Percentiles rank a stretch among this genome's conserved stretches.
Evolutionary conservation across 768 basidiomycete genomes (phyloP).

Genomic region (Pluteus cervinus): DNA sequence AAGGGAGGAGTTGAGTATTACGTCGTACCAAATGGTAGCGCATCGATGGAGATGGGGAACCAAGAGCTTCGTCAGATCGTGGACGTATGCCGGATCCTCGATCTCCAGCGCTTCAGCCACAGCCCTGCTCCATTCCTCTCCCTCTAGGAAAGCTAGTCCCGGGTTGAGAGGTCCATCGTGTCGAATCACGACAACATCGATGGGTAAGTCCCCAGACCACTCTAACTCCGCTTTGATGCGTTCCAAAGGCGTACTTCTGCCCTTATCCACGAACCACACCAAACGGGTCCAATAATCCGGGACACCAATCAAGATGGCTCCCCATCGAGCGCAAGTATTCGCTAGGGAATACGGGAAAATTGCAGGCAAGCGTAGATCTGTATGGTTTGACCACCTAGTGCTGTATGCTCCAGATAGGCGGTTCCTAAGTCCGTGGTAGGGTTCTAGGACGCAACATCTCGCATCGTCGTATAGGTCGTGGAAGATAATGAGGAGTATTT

Average conservation of each 20-base stretch:
- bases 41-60: slow-evolving; percentile 8
- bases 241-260: background rate
- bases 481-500: slow-evolving; percentile 11
- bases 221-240: background rate
- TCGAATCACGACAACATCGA: slow-evolving; percentile 9
- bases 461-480: slow-evolving; percentile 2
- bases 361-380: background rate
- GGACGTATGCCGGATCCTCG: too few species aligned
- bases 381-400: slow-evolving; percentile 4
- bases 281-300: slow-evolving; percentile 10
- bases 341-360: slow-evolving; percentile 8
- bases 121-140: slow-evolving; percentile 1
- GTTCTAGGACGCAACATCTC: too few species aligned
- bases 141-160: too few species aligned
- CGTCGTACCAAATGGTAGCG: slow-evolving; percentile 6
- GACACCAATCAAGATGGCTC: slow-evolving; percentile 5
- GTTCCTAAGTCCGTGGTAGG: slow-evolving; percentile 1
- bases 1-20: slow-evolving; percentile 10
- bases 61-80: too few species aligned
- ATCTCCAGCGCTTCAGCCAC: slow-evolving; percentile 4
- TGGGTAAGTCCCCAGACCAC: slow-evolving; percentile 5
- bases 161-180: too few species aligned
- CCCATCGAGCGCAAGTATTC: slow-evolving; percentile 6
- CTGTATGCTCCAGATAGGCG: slow-evolving; percentile 2
- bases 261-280: slow-evolving; percentile 5